These are phyloP conservation scores for Carex pumila DNA, from an alignment of 176 grass and related monocot species.

Conservation along the genomic window DNA sequence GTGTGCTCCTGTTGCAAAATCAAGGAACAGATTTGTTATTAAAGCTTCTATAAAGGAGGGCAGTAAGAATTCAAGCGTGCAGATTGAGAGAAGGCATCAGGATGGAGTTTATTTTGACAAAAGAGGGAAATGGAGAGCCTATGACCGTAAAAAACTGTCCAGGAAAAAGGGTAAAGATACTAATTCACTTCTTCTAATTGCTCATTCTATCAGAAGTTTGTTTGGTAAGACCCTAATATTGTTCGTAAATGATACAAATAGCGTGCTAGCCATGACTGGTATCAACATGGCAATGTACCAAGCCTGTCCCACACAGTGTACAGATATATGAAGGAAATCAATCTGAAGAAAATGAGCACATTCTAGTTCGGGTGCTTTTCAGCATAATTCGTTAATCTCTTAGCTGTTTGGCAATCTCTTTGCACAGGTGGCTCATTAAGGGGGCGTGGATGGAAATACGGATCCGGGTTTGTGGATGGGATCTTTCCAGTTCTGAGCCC, in stretches of 20 bases:
- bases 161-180: conserved; percentile 55
- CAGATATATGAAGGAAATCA: not conserved
- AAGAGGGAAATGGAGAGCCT: conserved; percentile 46
- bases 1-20: conserved; percentile 20
- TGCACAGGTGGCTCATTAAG: conserved; percentile 60
- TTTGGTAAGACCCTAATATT: not conserved
- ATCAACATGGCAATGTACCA: not conserved
- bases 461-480: conserved; percentile 84
- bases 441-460: conserved; percentile 78
- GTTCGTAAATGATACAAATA: not conserved
- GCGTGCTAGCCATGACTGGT: not conserved
- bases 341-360: not conserved
- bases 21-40: conserved; percentile 26
- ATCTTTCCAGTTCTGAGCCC: conserved; percentile 82
- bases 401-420: not conserved
- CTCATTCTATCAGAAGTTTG: not conserved
- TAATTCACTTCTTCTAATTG: not conserved
- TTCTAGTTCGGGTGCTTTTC: not conserved
- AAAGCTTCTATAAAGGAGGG: conserved; percentile 24
- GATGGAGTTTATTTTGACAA: conserved; percentile 70
- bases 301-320: not conserved
- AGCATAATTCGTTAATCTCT: not conserved
- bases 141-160: conserved; percentile 61
- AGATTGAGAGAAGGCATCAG: conserved; percentile 25
- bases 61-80: conserved; percentile 1